These are phyloP conservation scores for Tripterygium wilfordii DNA, from an alignment of 177 flowering plant genomes.

Conservation along the genomic window DNA sequence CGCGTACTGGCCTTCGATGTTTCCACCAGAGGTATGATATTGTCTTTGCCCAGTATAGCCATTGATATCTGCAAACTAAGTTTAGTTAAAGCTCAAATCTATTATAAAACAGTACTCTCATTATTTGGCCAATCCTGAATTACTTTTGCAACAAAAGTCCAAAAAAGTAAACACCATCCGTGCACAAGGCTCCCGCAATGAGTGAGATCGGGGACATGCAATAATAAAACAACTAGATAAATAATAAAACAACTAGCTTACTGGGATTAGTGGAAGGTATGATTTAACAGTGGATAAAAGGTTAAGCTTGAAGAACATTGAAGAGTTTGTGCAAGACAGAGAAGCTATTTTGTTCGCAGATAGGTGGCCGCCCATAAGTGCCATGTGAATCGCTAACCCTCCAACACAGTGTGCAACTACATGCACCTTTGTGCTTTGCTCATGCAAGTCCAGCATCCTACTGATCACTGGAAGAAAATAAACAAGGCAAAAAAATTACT, in stretches of 20 bases:
- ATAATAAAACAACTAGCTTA: slow-evolving; percentile 33
- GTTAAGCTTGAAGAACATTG: slow-evolving; percentile 57
- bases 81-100: neutral
- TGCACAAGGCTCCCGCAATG: too few species aligned
- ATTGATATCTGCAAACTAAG: slow-evolving; percentile 37
- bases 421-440: slow-evolving; percentile 31
- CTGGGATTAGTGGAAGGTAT: slow-evolving; percentile 58
- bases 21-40: slow-evolving; percentile 21
- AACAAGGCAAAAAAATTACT: neutral
- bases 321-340: slow-evolving; percentile 52
- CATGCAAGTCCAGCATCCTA: slow-evolving; percentile 39
- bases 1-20: slow-evolving; percentile 19
- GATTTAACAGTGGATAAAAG: slow-evolving; percentile 36
- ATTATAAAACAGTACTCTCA: too few species aligned
- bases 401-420: slow-evolving; percentile 63
- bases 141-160: too few species aligned
- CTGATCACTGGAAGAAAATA: slow-evolving; percentile 25
- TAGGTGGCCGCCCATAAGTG: slow-evolving; percentile 59
- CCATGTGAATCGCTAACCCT: slow-evolving; percentile 51
- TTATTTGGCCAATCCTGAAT: too few species aligned
- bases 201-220: too few species aligned
- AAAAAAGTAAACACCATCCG: too few species aligned
- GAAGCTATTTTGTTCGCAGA: slow-evolving; percentile 38
- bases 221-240: too few species aligned
- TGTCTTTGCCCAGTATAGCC: slow-evolving; percentile 41